These are phyloP conservation scores for Xylariaceae sp. DNA, from an alignment of 2,329 filamentous ascomycete genomes.

Conservation along the genomic window DNA sequence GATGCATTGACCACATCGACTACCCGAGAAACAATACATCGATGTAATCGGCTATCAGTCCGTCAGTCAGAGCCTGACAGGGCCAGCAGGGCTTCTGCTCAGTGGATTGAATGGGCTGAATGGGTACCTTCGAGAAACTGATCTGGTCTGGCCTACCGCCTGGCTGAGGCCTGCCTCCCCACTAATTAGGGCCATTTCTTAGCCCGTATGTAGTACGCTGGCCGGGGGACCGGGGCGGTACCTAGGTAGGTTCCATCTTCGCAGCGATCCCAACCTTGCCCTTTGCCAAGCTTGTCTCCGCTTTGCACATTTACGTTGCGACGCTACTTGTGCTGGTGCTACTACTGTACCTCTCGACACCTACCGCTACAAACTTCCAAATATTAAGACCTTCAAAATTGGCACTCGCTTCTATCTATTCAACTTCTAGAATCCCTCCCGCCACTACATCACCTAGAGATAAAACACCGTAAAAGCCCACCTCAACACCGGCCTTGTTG, in stretches of 20 bases:
- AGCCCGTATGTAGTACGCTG: neutral
- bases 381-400: slow-evolving; percentile 23
- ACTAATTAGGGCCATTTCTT: neutral
- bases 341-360: slow-evolving; percentile 7
- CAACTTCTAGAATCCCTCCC: slow-evolving; percentile 23
- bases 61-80: neutral
- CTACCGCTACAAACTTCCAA: slow-evolving; percentile 17
- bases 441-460: slow-evolving; percentile 24
- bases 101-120: neutral
- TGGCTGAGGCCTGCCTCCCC: neutral
- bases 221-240: neutral
- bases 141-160: neutral
- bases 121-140: neutral
- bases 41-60: neutral
- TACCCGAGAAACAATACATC: too few species aligned
- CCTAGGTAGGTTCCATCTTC: neutral
- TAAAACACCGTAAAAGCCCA: slow-evolving; percentile 6
- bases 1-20: neutral
- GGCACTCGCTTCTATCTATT: slow-evolving; percentile 24
- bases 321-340: slow-evolving; percentile 11
- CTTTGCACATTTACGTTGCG: slow-evolving; percentile 15
- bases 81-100: neutral
- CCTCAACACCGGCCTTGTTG: slow-evolving; percentile 21
- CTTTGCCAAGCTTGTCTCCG: slow-evolving; percentile 13
- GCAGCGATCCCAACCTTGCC: neutral